These are phyloP conservation scores for Termitomyces sp. DNA, from an alignment of 768 basidiomycete genomes.

Conservation along the genomic window DNA sequence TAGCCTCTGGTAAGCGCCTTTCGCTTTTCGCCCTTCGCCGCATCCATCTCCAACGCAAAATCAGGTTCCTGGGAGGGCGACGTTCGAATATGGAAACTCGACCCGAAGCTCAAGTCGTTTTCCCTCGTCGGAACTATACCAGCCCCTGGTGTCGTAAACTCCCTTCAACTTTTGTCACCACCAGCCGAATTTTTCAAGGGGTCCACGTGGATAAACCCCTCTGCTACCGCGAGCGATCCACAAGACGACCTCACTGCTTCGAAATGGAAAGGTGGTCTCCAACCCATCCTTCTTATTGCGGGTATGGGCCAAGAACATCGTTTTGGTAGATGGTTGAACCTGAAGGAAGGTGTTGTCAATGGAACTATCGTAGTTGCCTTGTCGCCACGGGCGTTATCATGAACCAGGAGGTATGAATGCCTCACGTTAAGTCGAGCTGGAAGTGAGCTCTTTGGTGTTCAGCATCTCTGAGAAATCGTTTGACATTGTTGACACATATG, in stretches of 20 bases:
- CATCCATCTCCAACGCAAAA: background rate
- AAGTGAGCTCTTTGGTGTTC: background rate
- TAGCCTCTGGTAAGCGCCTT: slow-evolving; percentile 67
- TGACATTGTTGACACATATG: background rate
- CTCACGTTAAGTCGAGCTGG: background rate
- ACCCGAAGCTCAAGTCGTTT: slow-evolving; percentile 74
- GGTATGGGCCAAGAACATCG: slow-evolving; percentile 86
- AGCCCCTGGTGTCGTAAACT: slow-evolving; percentile 82
- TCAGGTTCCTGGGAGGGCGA: slow-evolving; percentile 91
- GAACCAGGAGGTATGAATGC: background rate
- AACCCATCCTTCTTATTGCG: slow-evolving; percentile 58
- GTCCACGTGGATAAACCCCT: slow-evolving; percentile 25
- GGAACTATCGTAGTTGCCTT: slow-evolving; percentile 62
- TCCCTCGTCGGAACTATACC: slow-evolving; percentile 55
- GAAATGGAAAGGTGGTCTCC: slow-evolving; percentile 17
- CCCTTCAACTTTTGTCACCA: slow-evolving; percentile 71
- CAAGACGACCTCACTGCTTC: background rate
- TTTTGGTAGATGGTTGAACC: slow-evolving; percentile 80
- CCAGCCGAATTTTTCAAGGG: slow-evolving; percentile 38
- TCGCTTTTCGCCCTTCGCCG: background rate
- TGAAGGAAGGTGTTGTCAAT: slow-evolving; percentile 73
- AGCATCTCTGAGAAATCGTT: background rate
- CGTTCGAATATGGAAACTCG: slow-evolving; percentile 89
- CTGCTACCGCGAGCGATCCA: background rate
- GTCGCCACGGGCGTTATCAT: slow-evolving; percentile 31